Evolutionary conservation across 2,329 filamentous ascomycete genomes (phyloP).

Genomic region (Claviceps paspali): DNA sequence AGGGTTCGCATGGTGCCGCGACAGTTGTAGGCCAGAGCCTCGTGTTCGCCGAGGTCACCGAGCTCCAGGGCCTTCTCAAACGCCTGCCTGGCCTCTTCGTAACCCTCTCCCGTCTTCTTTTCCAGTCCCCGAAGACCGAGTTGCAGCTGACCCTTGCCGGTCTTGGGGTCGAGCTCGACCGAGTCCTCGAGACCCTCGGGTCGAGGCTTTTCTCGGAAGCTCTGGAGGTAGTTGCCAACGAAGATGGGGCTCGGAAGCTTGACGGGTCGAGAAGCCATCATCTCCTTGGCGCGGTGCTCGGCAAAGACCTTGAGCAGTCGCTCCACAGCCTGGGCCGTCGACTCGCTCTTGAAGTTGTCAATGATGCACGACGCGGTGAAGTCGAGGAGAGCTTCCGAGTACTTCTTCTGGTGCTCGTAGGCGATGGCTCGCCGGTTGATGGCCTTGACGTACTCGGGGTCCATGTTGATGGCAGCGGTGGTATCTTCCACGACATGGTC

Average conservation of each 20-base stretch:
- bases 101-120: slow-evolving; percentile 79
- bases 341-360: slow-evolving; percentile 87
- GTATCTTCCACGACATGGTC: slow-evolving; percentile 95
- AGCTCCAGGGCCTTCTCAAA: slow-evolving; percentile 83
- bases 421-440: slow-evolving; percentile 92
- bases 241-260: slow-evolving; percentile 92
- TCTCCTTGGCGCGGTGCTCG: slow-evolving; percentile 81
- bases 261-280: slow-evolving; percentile 70
- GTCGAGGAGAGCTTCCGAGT: slow-evolving; percentile 88
- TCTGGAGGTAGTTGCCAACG: slow-evolving; percentile 96
- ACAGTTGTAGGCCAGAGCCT: slow-evolving; percentile 91
- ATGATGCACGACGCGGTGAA: slow-evolving; percentile 99
- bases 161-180: slow-evolving; percentile 60
- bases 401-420: slow-evolving; percentile 84
- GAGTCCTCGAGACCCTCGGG: slow-evolving; percentile 72
- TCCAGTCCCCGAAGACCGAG: slow-evolving; percentile 67
- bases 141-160: slow-evolving; percentile 73
- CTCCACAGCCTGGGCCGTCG: slow-evolving; percentile 79
- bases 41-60: slow-evolving; percentile 63
- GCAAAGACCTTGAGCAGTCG: slow-evolving; percentile 91
- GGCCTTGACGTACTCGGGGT: slow-evolving; percentile 93
- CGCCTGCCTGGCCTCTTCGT: slow-evolving; percentile 70
- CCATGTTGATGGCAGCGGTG: slow-evolving; percentile 82
- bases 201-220: slow-evolving; percentile 73
- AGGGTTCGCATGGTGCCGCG: slow-evolving; percentile 92